Percentiles rank a stretch among this genome's conserved stretches.
These are phyloP conservation scores for Diaporthe sp. DNA, from an alignment of 2,329 filamentous ascomycete genomes.

Conservation along the genomic window DNA sequence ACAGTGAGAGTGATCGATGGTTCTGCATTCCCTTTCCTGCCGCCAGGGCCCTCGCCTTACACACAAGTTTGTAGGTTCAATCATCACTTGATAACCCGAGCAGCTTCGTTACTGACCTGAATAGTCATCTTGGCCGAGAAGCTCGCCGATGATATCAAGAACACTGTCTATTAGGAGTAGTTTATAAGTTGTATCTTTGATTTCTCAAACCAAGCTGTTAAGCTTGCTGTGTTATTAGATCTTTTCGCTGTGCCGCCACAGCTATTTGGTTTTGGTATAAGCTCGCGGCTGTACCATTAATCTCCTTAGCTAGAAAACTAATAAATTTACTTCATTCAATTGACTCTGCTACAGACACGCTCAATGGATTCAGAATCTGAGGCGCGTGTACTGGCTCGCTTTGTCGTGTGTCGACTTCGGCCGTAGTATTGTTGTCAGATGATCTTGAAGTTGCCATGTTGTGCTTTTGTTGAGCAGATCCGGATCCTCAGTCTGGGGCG, in stretches of 20 bases:
- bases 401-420: neutral
- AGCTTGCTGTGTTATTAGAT: neutral
- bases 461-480: neutral
- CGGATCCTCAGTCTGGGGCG: neutral
- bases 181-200: neutral
- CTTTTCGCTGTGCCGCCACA: neutral
- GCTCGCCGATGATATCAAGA: conserved; percentile 33
- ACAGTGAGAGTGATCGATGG: conserved; percentile 30
- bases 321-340: conserved; percentile 1
- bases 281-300: neutral
- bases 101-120: neutral
- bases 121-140: conserved; percentile 36
- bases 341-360: neutral
- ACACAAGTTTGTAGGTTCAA: conserved; percentile 30
- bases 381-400: neutral
- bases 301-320: neutral
- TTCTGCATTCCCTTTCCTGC: conserved; percentile 33
- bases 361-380: neutral
- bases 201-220: neutral
- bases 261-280: neutral
- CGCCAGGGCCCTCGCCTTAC: conserved; percentile 29
- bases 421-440: neutral
- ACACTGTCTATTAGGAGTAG: conserved; percentile 11
- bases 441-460: neutral
- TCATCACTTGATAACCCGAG: neutral